Evolutionary conservation across 1,284 basidiomycete genomes (phyloP).

Genomic region (Papiliotrema fonsecae): DNA sequence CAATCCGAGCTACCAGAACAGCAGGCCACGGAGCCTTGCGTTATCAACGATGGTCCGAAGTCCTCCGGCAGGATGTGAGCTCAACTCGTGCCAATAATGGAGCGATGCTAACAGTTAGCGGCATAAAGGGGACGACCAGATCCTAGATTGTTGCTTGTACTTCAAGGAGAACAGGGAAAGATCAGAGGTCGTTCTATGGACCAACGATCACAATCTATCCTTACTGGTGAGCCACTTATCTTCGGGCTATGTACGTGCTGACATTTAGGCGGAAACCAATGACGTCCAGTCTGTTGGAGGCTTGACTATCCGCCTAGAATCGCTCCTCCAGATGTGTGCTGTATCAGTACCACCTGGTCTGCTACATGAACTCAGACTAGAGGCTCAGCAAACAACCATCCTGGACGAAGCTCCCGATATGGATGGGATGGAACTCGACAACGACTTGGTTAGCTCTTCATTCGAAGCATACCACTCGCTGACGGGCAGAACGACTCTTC

Average conservation of each 20-base stretch:
- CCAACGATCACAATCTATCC: conserved; percentile 24
- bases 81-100: background rate
- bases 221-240: conserved; percentile 15
- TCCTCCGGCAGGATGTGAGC: background rate
- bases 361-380: no score
- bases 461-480: background rate
- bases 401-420: background rate
- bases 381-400: no score
- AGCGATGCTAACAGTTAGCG: background rate
- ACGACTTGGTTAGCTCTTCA: background rate
- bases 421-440: background rate
- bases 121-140: conserved; percentile 23
- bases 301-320: background rate
- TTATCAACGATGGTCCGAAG: conserved; percentile 18
- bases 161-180: conserved; percentile 7
- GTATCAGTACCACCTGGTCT: background rate
- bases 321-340: background rate
- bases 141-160: conserved; percentile 29
- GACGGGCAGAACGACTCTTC: background rate
- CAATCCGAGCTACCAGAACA: conserved; percentile 8
- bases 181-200: conserved; percentile 30
- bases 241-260: background rate
- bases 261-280: conserved; percentile 16
- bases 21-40: conserved; percentile 10
- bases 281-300: conserved; percentile 11